Evolutionary conservation across 1,284 basidiomycete species (phyloP).

Genomic region (Omphalotus olearius): DNA sequence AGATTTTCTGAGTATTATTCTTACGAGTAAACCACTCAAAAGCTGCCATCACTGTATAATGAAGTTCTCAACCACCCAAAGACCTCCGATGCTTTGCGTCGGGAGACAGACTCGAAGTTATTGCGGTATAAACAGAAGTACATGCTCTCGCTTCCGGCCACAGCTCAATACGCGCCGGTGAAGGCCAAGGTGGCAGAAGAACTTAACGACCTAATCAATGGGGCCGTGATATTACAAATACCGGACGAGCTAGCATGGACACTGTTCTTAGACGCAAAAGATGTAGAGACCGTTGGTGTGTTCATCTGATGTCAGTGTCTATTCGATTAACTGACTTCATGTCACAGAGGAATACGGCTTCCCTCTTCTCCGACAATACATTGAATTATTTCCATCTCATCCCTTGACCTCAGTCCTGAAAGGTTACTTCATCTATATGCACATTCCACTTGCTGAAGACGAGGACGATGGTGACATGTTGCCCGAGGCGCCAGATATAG

Average conservation of each 20-base stretch:
- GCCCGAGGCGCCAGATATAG: slow-evolving; percentile 29
- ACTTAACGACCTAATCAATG: slow-evolving; percentile 66
- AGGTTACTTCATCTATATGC: slow-evolving; percentile 66
- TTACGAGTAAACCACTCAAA: background rate
- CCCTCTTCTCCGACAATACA: slow-evolving; percentile 59
- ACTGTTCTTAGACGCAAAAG: slow-evolving; percentile 72
- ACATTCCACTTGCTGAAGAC: slow-evolving; percentile 41
- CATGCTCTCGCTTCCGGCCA: slow-evolving; percentile 48
- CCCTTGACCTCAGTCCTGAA: slow-evolving; percentile 56
- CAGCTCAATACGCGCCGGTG: slow-evolving; percentile 34
- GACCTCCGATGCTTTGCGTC: slow-evolving; percentile 69
- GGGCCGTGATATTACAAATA: slow-evolving; percentile 71
- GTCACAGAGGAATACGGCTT: slow-evolving; percentile 63
- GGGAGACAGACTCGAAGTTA: slow-evolving; percentile 67
- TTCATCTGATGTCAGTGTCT: slow-evolving; percentile 10
- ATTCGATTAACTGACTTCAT: slow-evolving; percentile 5
- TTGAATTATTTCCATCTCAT: slow-evolving; percentile 63
- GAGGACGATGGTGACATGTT: slow-evolving; percentile 35
- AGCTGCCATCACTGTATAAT: slow-evolving; percentile 70
- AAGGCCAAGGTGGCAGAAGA: slow-evolving; percentile 56
- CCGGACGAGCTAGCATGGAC: slow-evolving; percentile 79
- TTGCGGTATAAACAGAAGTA: slow-evolving; percentile 58
- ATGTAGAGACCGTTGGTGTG: slow-evolving; percentile 68
- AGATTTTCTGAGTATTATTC: background rate
- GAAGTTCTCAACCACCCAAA: slow-evolving; percentile 75